phyloP scores from a whole-genome alignment of 2,329 filamentous ascomycete species.

The Pseudocercospora macadamiae region DNA sequence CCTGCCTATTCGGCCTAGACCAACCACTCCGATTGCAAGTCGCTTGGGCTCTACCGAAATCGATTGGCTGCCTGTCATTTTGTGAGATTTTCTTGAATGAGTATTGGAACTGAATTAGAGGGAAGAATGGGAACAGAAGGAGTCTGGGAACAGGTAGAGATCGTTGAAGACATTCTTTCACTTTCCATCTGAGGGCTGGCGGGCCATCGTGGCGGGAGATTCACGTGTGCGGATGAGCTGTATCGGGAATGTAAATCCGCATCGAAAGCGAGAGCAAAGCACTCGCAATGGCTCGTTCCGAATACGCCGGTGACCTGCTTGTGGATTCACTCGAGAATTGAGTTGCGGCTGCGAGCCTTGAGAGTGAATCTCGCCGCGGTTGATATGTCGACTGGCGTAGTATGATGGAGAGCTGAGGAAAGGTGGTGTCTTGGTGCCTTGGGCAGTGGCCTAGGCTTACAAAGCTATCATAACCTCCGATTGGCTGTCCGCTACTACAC shows the following conservation, averaged over 20 bases:
- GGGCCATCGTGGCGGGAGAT: neutral
- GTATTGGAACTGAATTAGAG: too few relatives aligned
- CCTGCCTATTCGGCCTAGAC: slow-evolving; percentile 23
- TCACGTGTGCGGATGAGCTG: neutral
- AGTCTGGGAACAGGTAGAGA: neutral
- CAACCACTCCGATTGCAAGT: slow-evolving; percentile 22
- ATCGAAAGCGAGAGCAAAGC: neutral
- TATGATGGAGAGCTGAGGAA: too few relatives aligned
- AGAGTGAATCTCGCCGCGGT: too few relatives aligned
- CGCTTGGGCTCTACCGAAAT: slow-evolving; percentile 1
- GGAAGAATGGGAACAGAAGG: neutral
- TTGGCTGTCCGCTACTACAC: too few relatives aligned
- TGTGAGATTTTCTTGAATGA: neutral
- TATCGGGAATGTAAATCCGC: neutral
- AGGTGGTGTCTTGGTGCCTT: too few relatives aligned
- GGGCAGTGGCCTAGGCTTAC: too few relatives aligned
- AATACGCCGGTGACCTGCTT: too few relatives aligned
- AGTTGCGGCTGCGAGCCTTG: too few relatives aligned
- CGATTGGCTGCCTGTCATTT: neutral
- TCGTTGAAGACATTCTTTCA: neutral
- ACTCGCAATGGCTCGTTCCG: too few relatives aligned
- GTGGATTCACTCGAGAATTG: too few relatives aligned
- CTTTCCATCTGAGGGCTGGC: neutral
- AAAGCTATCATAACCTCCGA: too few relatives aligned
- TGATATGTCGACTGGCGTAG: too few relatives aligned